phyloP scores from a whole-genome alignment of 371 early-diverging fungal genomes.

The Coelomomyces lativittatus region DNA sequence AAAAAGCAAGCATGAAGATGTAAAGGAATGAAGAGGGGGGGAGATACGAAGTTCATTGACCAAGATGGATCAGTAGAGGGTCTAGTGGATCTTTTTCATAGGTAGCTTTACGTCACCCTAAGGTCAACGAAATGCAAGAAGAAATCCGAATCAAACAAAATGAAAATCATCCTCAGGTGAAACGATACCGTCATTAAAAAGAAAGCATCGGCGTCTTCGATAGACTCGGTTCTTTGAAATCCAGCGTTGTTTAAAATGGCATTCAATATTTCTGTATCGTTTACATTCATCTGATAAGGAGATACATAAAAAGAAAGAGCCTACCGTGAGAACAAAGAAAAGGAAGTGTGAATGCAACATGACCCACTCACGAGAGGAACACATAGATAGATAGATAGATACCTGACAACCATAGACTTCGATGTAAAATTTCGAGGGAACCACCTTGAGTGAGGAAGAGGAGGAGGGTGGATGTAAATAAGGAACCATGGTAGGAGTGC shows the following conservation, averaged over 20 bases:
- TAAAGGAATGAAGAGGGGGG: neutral
- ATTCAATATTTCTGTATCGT: constrained; percentile 60
- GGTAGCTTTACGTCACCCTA: too few relatives aligned
- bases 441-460: constrained; percentile 34
- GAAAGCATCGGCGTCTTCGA: constrained; percentile 46
- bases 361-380: neutral
- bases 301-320: neutral
- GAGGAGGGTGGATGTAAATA: too few relatives aligned
- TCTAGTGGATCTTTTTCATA: too few relatives aligned
- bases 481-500: too few relatives aligned
- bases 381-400: neutral
- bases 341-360: neutral
- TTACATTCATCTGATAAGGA: constrained; percentile 44
- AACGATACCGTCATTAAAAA: constrained; percentile 41
- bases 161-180: neutral
- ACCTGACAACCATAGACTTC: constrained; percentile 64
- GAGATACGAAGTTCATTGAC: too few relatives aligned
- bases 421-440: constrained; percentile 23
- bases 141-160: constrained; percentile 7
- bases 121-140: too few relatives aligned
- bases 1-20: neutral
- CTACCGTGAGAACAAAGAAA: neutral
- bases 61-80: too few relatives aligned
- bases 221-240: constrained; percentile 32
- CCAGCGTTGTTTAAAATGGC: constrained; percentile 51